A percentile compares a stretch with the other conserved stretches of the same genome.
Evolutionary conservation across 306 rosid genomes (phyloP).

Genomic region (Cucumis cinereus): DNA sequence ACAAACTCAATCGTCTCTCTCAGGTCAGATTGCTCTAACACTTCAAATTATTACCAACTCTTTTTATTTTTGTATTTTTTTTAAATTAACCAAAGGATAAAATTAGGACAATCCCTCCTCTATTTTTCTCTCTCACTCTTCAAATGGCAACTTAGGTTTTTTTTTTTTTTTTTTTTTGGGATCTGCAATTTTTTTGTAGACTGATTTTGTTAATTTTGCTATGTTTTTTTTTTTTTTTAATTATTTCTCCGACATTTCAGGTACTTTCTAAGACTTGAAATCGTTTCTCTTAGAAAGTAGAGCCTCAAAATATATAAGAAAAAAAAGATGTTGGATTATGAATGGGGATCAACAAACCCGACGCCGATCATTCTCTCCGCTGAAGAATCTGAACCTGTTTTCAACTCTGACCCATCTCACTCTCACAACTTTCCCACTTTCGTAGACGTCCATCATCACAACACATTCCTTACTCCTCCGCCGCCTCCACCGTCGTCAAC

Average conservation of each 20-base stretch:
- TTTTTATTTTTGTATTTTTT: neutral
- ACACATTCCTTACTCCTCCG: slow-evolving; percentile 10
- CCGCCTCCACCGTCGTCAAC: neutral
- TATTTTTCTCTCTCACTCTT: neutral
- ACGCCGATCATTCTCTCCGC: slow-evolving; percentile 51
- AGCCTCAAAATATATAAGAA: neutral
- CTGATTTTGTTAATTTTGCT: neutral
- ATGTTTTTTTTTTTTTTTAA: too few species aligned
- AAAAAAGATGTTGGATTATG: slow-evolving; percentile 65
- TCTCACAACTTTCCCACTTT: slow-evolving; percentile 27
- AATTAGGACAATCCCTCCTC: neutral
- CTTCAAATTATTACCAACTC: neutral
- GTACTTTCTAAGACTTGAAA: neutral
- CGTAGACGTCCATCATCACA: slow-evolving; percentile 16
- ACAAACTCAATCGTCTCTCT: neutral
- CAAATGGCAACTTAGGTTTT: neutral
- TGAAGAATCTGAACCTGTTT: slow-evolving; percentile 21
- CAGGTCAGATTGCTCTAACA: neutral
- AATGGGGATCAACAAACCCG: slow-evolving; percentile 61
- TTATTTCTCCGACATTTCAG: neutral
- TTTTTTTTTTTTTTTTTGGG: neutral
- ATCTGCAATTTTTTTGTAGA: neutral
- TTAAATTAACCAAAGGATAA: neutral
- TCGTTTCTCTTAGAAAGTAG: neutral
- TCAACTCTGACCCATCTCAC: slow-evolving; percentile 38